These are phyloP conservation scores for Petunia hybrid DNA, from an alignment of 305 asterid species.

Conservation along the genomic window DNA sequence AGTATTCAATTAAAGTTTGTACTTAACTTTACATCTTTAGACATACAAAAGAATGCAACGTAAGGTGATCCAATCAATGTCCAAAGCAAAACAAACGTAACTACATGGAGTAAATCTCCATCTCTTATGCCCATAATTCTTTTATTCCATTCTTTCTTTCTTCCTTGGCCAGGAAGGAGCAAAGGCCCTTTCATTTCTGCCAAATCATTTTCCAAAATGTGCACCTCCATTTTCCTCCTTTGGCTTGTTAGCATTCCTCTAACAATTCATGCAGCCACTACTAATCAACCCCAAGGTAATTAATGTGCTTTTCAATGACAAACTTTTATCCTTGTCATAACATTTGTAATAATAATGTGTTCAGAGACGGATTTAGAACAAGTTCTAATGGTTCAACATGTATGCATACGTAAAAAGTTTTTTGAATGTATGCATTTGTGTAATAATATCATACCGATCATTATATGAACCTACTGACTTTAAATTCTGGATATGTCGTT, in stretches of 20 bases:
- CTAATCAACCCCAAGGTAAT: slow-evolving; percentile 56
- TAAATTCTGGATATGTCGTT: not conserved
- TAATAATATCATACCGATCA: not conserved
- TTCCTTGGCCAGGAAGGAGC: slow-evolving; percentile 31
- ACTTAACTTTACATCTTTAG: not conserved
- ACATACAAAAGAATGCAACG: not conserved
- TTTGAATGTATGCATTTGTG: not conserved
- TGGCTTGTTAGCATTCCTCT: slow-evolving; percentile 77
- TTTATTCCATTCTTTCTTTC: slow-evolving; percentile 40
- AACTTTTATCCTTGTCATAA: not conserved
- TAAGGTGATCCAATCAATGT: slow-evolving; percentile 34
- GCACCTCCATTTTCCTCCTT: slow-evolving; percentile 78
- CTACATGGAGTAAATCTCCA: slow-evolving; percentile 58
- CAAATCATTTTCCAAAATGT: slow-evolving; percentile 57
- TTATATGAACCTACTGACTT: not conserved
- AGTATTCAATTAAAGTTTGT: not conserved
- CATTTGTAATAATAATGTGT: not conserved
- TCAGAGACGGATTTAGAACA: not conserved
- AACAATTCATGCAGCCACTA: slow-evolving; percentile 57
- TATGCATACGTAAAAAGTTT: not conserved
- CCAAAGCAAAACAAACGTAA: not conserved
- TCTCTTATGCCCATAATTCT: slow-evolving; percentile 46
- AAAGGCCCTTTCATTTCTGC: slow-evolving; percentile 33
- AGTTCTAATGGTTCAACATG: not conserved
- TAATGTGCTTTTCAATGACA: not conserved